These are phyloP conservation scores for Erigeron canadensis DNA, from an alignment of 129 eudicot genomes.

Conservation along the genomic window DNA sequence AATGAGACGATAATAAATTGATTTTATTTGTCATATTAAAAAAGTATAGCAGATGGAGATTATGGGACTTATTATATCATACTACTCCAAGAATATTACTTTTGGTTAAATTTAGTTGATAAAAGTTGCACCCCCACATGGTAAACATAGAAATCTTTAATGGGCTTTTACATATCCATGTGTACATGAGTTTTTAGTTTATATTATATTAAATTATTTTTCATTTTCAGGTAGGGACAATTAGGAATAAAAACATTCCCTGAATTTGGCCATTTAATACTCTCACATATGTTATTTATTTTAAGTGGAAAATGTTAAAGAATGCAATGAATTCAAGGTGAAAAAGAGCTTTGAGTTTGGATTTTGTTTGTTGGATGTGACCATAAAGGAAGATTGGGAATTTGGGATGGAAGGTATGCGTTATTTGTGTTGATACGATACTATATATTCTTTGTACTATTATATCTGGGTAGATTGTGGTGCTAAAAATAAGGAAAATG, in stretches of 20 bases:
- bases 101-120: slow-evolving; percentile 14
- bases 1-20: no score
- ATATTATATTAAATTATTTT: slow-evolving; percentile 24
- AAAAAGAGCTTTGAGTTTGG: slow-evolving; percentile 34
- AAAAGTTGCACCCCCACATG: slow-evolving; percentile 33
- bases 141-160: slow-evolving; percentile 20
- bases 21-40: slow-evolving; percentile 25
- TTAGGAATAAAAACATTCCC: slow-evolving; percentile 76
- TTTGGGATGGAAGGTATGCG: not conserved
- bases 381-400: not conserved
- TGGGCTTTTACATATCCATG: slow-evolving; percentile 43
- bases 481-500: not conserved
- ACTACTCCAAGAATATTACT: slow-evolving; percentile 23
- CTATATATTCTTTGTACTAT: not conserved
- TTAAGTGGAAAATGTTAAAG: slow-evolving; percentile 12
- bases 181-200: slow-evolving; percentile 47
- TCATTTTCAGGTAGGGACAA: slow-evolving; percentile 36
- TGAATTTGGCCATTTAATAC: slow-evolving; percentile 64
- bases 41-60: slow-evolving; percentile 33
- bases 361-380: not conserved
- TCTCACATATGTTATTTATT: slow-evolving; percentile 42
- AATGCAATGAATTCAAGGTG: slow-evolving; percentile 48
- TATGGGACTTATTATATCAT: slow-evolving; percentile 34
- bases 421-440: not conserved
- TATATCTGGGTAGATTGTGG: no score